phyloP scores from a whole-genome alignment of 1,139 yeast species.

The Debaryomycetaceae sp. region DNA sequence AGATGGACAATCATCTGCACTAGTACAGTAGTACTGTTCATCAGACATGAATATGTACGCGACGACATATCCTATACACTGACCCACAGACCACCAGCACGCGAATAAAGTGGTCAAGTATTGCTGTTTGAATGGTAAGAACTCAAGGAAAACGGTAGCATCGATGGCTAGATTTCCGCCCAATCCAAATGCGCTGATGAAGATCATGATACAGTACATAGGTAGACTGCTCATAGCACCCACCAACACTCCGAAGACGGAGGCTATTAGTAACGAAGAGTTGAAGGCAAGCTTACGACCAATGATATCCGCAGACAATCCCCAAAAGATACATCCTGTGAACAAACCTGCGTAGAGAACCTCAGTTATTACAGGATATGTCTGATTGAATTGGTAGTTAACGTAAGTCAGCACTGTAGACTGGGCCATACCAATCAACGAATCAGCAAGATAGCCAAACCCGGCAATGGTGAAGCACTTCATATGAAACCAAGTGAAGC shows the following conservation, averaged over 20 bases:
- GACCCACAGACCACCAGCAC: conserved; percentile 37
- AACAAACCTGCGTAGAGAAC: conserved; percentile 44
- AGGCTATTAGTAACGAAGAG: conserved; percentile 18
- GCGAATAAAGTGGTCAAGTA: conserved; percentile 29
- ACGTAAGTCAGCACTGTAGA: conserved; percentile 40
- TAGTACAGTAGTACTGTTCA: conserved; percentile 17
- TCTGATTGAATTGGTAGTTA: conserved; percentile 19
- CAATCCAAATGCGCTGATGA: conserved; percentile 20
- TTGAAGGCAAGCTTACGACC: conserved; percentile 60
- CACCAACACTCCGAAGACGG: conserved; percentile 20
- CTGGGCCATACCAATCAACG: conserved; percentile 28
- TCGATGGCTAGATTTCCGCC: conserved; percentile 33
- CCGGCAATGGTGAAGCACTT: conserved; percentile 27
- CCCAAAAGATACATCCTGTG: conserved; percentile 56
- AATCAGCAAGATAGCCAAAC: conserved; percentile 20
- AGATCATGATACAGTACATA: conserved; percentile 22
- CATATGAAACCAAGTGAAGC: conserved; percentile 47
- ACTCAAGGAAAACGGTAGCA: conserved; percentile 27
- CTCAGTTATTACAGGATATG: conserved; percentile 16
- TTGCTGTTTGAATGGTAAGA: conserved; percentile 20
- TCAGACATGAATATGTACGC: conserved; percentile 32
- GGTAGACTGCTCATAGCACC: conserved; percentile 30
- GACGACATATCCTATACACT: conserved; percentile 26
- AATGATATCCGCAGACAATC: conserved; percentile 55
- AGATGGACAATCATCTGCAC: conserved; percentile 26